These are phyloP conservation scores for Aspergillus sclerotioniger DNA, from an alignment of 495 filamentous ascomycete species.

Conservation along the genomic window DNA sequence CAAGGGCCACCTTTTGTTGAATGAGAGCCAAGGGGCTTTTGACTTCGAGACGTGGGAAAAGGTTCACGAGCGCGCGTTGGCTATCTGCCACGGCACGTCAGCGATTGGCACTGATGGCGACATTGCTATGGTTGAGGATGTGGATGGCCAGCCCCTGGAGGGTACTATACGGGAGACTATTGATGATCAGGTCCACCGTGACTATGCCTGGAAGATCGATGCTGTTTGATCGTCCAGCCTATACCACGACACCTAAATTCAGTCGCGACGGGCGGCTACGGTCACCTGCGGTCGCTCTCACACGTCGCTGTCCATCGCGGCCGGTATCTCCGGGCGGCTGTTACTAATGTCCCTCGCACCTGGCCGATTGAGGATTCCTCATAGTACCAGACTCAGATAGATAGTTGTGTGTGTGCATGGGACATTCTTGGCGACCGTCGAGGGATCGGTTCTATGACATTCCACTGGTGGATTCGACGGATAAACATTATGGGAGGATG, in stretches of 20 bases:
- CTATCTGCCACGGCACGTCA: constrained; percentile 55
- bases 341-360: background rate
- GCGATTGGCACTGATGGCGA: constrained; percentile 45
- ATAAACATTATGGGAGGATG: background rate
- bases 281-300: background rate
- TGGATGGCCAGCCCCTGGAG: constrained; percentile 45
- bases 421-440: background rate
- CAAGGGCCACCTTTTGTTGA: constrained; percentile 69
- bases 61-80: constrained; percentile 61
- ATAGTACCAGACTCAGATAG: background rate
- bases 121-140: constrained; percentile 34
- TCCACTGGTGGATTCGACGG: constrained; percentile 4
- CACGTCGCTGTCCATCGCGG: background rate
- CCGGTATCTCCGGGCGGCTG: background rate
- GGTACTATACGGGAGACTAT: constrained; percentile 64
- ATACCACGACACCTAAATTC: background rate
- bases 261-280: background rate
- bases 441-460: background rate
- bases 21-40: constrained; percentile 80
- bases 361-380: background rate
- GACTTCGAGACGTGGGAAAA: constrained; percentile 73
- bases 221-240: constrained; percentile 29
- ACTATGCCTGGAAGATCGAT: constrained; percentile 42
- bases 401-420: background rate
- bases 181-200: constrained; percentile 42